Percentiles rank a stretch among this genome's conserved stretches.
phyloP scores from a whole-genome alignment of 345 rosid genomes.

The Lenwebbia sp. region DNA sequence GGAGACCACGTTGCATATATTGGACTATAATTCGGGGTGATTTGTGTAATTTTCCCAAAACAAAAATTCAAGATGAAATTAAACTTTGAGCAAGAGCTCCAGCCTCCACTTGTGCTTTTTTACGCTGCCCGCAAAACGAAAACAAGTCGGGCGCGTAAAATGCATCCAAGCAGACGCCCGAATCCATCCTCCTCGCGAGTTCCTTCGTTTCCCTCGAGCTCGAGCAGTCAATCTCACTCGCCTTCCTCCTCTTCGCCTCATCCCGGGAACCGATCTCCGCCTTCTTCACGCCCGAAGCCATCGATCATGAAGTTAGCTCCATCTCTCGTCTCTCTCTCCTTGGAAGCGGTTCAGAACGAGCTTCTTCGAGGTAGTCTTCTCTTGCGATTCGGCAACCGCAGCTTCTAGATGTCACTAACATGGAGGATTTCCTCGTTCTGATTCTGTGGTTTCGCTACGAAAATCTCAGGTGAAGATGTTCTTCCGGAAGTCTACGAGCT shows the following conservation, averaged over 20 bases:
- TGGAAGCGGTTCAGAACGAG: conserved; percentile 28
- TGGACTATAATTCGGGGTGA: no score
- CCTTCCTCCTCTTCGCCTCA: background rate
- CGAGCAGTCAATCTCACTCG: background rate
- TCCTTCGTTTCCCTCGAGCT: background rate
- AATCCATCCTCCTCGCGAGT: background rate
- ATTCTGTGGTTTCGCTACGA: background rate
- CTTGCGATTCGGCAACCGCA: background rate
- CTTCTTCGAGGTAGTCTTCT: conserved; percentile 36
- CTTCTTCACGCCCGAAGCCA: background rate
- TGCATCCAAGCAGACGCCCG: background rate
- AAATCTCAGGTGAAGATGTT: conserved; percentile 29
- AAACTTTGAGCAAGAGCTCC: no score
- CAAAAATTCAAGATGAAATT: no score
- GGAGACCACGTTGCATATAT: no score
- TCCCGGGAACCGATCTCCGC: background rate
- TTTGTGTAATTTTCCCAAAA: no score
- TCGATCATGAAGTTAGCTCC: conserved; percentile 34
- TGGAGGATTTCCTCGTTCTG: background rate
- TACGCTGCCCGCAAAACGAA: background rate
- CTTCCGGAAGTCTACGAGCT: conserved; percentile 41
- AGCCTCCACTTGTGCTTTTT: no score
- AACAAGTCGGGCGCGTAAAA: background rate
- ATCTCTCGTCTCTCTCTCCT: conserved; percentile 41
- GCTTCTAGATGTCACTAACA: background rate